Base-by-base conservation (phyloP, 2,329 filamentous ascomycete genomes). In the Orbilia javanica region DNA sequence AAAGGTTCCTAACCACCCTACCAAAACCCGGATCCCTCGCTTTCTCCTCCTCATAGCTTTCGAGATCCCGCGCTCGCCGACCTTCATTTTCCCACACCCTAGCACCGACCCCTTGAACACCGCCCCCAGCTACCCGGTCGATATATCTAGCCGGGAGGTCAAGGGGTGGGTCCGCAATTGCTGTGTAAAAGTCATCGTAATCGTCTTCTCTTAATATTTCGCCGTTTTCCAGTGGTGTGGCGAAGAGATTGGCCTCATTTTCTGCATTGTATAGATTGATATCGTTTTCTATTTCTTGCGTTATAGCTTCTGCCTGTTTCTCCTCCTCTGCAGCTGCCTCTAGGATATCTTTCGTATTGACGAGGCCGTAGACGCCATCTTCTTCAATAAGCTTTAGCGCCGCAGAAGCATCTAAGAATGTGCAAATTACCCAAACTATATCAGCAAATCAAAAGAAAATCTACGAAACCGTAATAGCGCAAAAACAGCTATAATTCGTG, bases 21-120 rank as follows among this genome's bases (percentile, higher is more conserved):
- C n/a, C 25, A 13, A 22, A n/a, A n/a, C 13, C 11, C n/a, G 50
- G 52, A 13, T 42, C 50, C 22, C 25, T 15, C 11, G 7, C 4
- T 10, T 69, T 60, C 39, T 69, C 46, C 39, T 69, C 52, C 22
- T 69, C 65, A 18, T 22, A 22, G 7, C 10, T 34, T 8, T 57
- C 52, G 8, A 4, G 18, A 2, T n/a, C n/a, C 15, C 29, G 29
- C 11, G 2, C 5, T 13, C 5, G 50, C 0, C n/a, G n/a, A n/a
- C 27, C 18, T 22, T 4, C 25, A 7, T 57, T 13, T 13, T 15
- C 15, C 29, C 52, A 36, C 10, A 20, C 7, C 27, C 5, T 39
- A 27, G 34, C 36, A 18, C 22, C 55, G 8, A 63, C 46, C 4
- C 34, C 36, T 27, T 3, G 34, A 3, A 44, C 18, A 2, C 57